These are phyloP conservation scores for Cystoisospora suis DNA, from an alignment of 169 alveolate genomes.

Conservation along the genomic window DNA sequence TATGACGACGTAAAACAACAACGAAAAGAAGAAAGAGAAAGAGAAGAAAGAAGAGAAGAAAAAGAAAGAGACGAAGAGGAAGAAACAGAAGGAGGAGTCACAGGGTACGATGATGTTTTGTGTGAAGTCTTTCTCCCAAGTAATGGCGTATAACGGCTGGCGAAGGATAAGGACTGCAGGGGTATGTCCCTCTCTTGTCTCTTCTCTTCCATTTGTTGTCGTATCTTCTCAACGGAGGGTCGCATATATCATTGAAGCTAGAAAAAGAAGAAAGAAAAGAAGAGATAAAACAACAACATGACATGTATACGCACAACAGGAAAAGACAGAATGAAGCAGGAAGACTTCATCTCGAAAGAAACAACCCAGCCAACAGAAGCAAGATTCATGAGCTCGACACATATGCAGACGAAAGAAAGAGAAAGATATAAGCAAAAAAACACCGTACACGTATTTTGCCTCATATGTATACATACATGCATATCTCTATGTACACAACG, in stretches of 20 bases:
- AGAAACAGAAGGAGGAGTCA: too few relatives aligned
- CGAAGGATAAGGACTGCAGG: slow-evolving; percentile 68
- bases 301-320: not conserved
- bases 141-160: slow-evolving; percentile 59
- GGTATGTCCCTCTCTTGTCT: slow-evolving; percentile 85
- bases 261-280: not conserved
- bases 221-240: slow-evolving; percentile 83
- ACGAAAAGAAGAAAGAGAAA: too few relatives aligned
- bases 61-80: too few relatives aligned
- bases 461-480: too few relatives aligned
- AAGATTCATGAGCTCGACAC: not conserved
- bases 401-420: not conserved
- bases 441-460: not conserved
- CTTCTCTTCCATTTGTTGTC: slow-evolving; percentile 87
- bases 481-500: not conserved
- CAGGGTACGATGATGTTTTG: too few relatives aligned
- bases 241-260: slow-evolving; percentile 79
- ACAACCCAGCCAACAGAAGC: not conserved
- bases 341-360: too few relatives aligned
- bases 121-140: slow-evolving; percentile 24
- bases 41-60: too few relatives aligned
- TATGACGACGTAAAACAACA: too few relatives aligned
- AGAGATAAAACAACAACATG: not conserved
- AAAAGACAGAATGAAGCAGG: too few relatives aligned
- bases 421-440: not conserved